Evolutionary conservation across 2,329 filamentous ascomycete genomes (phyloP).

Genomic region (Trichoderma citrinoviride): DNA sequence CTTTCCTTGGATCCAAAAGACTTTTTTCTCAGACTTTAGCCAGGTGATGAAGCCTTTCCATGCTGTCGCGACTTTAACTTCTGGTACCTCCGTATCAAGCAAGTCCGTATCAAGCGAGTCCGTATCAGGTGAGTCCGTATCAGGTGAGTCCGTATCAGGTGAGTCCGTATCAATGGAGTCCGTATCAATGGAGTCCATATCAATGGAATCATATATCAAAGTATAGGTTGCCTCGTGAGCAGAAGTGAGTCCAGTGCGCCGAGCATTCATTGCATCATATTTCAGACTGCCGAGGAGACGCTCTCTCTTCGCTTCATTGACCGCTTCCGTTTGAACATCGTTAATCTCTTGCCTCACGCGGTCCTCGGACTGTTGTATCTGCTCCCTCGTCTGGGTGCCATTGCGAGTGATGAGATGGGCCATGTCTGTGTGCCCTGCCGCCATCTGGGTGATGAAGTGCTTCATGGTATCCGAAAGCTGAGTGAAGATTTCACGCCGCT

Average conservation of each 20-base stretch:
- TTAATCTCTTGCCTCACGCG: neutral
- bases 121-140: neutral
- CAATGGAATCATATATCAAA: neutral
- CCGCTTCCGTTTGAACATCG: neutral
- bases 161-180: fast-evolving
- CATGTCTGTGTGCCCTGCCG: neutral
- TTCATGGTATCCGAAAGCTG: neutral
- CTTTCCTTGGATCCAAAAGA: neutral
- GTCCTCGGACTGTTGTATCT: neutral
- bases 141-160: neutral
- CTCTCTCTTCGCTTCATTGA: neutral
- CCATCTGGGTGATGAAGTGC: neutral
- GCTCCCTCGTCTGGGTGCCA: neutral
- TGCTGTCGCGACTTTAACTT: neutral
- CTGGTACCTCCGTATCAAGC: too few relatives aligned
- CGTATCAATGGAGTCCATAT: neutral
- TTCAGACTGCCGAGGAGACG: neutral
- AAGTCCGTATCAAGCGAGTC: neutral
- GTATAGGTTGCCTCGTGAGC: neutral
- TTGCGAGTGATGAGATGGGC: neutral
- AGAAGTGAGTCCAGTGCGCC: neutral
- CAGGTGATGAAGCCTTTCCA: neutral
- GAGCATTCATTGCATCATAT: neutral
- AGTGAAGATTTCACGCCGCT: fast-evolving
- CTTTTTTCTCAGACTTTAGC: neutral